These are phyloP conservation scores for Candida pini DNA, from an alignment of 805 yeast genomes.

Conservation along the genomic window DNA sequence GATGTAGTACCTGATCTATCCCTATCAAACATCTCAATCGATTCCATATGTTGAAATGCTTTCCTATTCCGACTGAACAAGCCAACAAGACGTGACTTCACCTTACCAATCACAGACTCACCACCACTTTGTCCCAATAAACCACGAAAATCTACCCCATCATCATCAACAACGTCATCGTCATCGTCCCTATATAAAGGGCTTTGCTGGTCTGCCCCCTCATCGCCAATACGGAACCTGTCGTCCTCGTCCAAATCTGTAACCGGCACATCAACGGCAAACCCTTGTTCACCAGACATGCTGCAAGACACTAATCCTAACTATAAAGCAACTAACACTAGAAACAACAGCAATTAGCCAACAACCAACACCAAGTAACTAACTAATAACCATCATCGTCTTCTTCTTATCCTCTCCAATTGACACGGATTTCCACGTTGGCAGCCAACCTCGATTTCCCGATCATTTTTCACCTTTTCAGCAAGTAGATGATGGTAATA, in stretches of 20 bases:
- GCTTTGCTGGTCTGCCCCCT: no score
- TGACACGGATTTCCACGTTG: no score
- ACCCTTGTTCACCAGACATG: background rate
- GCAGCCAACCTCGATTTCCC: no score
- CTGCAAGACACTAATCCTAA: background rate
- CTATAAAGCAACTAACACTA: no score
- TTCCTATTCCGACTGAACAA: no score
- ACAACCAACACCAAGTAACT: no score
- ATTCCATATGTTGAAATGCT: conserved; percentile 18
- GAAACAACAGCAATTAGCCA: no score
- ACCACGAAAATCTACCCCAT: conserved; percentile 1
- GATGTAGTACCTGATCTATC: conserved; percentile 3
- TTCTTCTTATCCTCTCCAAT: no score
- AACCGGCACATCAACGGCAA: background rate
- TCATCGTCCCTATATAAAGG: no score
- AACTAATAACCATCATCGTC: no score
- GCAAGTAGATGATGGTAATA: no score
- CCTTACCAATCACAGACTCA: conserved; percentile 2
- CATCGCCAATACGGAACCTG: background rate
- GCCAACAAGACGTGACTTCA: background rate
- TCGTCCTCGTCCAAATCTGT: background rate
- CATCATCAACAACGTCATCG: background rate
- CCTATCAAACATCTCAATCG: conserved; percentile 24
- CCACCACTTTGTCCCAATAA: conserved; percentile 6
- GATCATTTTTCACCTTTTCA: no score